Percentiles rank a stretch among this genome's conserved stretches.
phyloP scores from a whole-genome alignment of 192 early-diverging fungal species.

The Backusella parvicylindrica region DNA sequence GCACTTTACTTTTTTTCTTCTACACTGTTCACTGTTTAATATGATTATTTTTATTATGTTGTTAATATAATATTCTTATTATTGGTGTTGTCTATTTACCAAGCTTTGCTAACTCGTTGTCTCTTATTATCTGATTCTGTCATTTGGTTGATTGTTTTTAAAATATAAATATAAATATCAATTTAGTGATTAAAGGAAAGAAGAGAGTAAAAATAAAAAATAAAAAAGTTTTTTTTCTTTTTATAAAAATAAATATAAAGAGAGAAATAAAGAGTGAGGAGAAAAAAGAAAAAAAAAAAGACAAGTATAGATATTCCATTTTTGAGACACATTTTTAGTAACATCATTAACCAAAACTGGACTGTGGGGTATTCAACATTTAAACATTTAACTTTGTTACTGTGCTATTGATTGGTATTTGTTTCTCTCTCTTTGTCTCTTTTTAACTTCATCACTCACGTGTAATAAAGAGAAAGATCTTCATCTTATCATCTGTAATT shows the following conservation, averaged over 20 bases:
- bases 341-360: not conserved
- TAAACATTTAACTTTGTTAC: not conserved
- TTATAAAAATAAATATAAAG: not conserved
- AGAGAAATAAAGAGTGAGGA: not conserved
- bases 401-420: not conserved
- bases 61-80: not conserved
- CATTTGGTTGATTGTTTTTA: no score
- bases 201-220: not conserved
- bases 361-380: not conserved
- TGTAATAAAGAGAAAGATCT: not conserved
- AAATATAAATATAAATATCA: no score
- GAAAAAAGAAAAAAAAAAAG: not conserved
- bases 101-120: constrained; percentile 32
- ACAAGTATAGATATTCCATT: not conserved
- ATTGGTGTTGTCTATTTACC: constrained; percentile 12
- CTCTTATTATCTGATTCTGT: constrained; percentile 15
- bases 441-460: not conserved
- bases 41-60: not conserved
- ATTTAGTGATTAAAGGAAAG: not conserved
- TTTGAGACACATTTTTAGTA: not conserved
- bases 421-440: not conserved
- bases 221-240: not conserved
- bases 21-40: constrained; percentile 62
- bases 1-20: constrained; percentile 82
- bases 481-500: not conserved